Percentiles rank a stretch among this genome's conserved stretches.
These are phyloP conservation scores for Taxawa tesnikishii DNA, from an alignment of 2,329 filamentous ascomycete species.

Conservation along the genomic window DNA sequence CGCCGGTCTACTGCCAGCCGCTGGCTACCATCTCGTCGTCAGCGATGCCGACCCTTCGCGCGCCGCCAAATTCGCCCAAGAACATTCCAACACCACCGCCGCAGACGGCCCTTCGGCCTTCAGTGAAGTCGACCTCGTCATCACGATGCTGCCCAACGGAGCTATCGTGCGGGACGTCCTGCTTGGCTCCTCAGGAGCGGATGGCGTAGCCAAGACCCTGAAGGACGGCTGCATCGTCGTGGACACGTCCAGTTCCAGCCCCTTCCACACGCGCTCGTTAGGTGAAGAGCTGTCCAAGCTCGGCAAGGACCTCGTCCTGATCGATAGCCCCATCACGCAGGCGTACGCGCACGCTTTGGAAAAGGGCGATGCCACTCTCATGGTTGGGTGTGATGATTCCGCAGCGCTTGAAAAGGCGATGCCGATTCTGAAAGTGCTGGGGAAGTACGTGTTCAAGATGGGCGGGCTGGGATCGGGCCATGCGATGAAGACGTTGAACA, in stretches of 20 bases:
- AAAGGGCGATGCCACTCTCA: conserved; percentile 20
- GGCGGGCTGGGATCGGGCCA: conserved; percentile 21
- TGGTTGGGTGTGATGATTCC: conserved; percentile 19
- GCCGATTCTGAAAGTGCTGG: conserved; percentile 22
- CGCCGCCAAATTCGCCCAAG: conserved; percentile 12
- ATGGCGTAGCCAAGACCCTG: conserved; percentile 16
- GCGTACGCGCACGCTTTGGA: conserved; percentile 24
- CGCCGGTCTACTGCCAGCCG: conserved; percentile 20
- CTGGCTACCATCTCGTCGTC: conserved; percentile 19
- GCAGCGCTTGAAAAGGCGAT: conserved; percentile 18
- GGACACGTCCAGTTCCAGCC: conserved; percentile 23
- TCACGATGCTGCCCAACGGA: conserved; percentile 24
- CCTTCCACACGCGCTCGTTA: conserved; percentile 21
- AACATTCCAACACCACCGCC: conserved; percentile 17
- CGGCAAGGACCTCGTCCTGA: conserved; percentile 16
- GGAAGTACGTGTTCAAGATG: conserved; percentile 22
- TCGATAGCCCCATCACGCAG: conserved; percentile 24
- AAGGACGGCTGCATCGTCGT: conserved; percentile 21
- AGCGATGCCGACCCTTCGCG: conserved; percentile 17
- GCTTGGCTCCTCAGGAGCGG: conserved; percentile 9
- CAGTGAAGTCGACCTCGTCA: conserved; percentile 19
- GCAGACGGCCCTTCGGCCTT: conserved; percentile 16
- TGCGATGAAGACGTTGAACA: conserved; percentile 25
- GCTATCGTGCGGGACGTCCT: conserved; percentile 21
- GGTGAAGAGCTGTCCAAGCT: conserved; percentile 18